A percentile compares a stretch with the other conserved stretches of the same genome.
Conservation (phyloP, 148 eudicot species). For the Rhododendron simsii region DNA sequence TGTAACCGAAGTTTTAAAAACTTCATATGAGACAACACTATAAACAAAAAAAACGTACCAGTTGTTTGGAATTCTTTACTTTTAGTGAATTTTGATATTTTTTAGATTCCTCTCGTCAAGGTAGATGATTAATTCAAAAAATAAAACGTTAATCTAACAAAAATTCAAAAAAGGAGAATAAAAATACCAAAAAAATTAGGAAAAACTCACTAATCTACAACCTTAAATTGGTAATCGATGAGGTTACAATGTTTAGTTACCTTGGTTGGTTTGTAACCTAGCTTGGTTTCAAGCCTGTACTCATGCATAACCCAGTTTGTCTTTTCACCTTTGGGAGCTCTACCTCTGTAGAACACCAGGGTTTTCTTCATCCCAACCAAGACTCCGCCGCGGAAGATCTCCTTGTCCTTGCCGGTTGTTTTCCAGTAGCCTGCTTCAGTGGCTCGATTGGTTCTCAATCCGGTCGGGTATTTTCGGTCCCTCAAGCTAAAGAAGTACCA, state of each 20-base stretch:
- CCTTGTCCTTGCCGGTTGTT: conserved; percentile 90
- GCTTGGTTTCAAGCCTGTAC: conserved; percentile 64
- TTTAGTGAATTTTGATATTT: not conserved
- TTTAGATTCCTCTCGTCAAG: too few species aligned
- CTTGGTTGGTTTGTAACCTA: conserved; percentile 56
- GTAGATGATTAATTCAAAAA: too few species aligned
- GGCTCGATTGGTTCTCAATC: conserved; percentile 79
- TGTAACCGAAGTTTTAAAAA: too few species aligned
- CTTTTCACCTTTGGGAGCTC: conserved; percentile 93
- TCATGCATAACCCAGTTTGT: conserved; percentile 99
- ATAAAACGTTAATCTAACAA: not conserved
- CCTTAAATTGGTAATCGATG: not conserved
- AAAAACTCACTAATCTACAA: not conserved
- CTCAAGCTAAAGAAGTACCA: conserved; percentile 87
- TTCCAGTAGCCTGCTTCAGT: conserved; percentile 95
- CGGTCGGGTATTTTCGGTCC: conserved; percentile 89
- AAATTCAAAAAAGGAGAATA: not conserved
- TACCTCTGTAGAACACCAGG: conserved; percentile 76
- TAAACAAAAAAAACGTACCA: too few species aligned
- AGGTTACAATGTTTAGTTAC: conserved; percentile 19
- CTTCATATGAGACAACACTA: too few species aligned
- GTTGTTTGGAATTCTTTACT: too few species aligned
- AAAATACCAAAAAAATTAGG: not conserved
- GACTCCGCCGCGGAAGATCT: conserved; percentile 56
- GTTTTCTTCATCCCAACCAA: conserved; percentile 93